phyloP scores from a whole-genome alignment of 2,329 filamentous ascomycete species.

The Alternaria dauci region DNA sequence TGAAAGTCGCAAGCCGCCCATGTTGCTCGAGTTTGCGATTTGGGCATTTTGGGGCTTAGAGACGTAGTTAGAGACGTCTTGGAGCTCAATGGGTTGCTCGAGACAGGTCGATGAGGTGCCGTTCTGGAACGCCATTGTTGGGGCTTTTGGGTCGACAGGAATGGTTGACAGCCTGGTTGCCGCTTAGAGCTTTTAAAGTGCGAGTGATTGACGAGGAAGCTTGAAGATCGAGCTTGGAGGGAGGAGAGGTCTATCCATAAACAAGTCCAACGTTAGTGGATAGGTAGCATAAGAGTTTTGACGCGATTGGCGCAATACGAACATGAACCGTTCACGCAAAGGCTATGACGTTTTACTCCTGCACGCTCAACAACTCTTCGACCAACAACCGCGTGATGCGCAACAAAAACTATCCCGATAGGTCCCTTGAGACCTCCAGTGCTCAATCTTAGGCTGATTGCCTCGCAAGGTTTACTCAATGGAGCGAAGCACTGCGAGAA shows the following conservation, averaged over 20 bases:
- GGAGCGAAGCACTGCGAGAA: slow-evolving; percentile 24
- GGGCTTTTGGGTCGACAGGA: neutral
- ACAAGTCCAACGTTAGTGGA: neutral
- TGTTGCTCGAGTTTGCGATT: slow-evolving; percentile 15
- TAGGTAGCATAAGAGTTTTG: neutral
- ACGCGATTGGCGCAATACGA: neutral
- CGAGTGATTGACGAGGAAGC: neutral
- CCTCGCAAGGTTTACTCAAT: slow-evolving; percentile 11
- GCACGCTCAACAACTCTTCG: neutral
- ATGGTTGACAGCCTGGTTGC: neutral
- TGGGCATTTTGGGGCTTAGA: slow-evolving; percentile 33
- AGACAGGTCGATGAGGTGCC: slow-evolving; percentile 47
- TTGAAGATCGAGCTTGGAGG: neutral
- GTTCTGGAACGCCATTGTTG: slow-evolving; percentile 40
- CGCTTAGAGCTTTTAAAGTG: neutral
- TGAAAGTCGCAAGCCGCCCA: slow-evolving; percentile 24
- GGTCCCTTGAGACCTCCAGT: neutral
- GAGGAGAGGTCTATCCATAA: neutral
- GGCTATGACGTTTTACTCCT: neutral
- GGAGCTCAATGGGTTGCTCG: slow-evolving; percentile 42
- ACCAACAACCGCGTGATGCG: neutral
- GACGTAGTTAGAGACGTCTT: slow-evolving; percentile 38
- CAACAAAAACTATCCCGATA: neutral
- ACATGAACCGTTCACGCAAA: neutral
- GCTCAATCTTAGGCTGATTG: neutral